These are phyloP conservation scores for Calocybe indica DNA, from an alignment of 768 basidiomycete genomes.

Conservation along the genomic window DNA sequence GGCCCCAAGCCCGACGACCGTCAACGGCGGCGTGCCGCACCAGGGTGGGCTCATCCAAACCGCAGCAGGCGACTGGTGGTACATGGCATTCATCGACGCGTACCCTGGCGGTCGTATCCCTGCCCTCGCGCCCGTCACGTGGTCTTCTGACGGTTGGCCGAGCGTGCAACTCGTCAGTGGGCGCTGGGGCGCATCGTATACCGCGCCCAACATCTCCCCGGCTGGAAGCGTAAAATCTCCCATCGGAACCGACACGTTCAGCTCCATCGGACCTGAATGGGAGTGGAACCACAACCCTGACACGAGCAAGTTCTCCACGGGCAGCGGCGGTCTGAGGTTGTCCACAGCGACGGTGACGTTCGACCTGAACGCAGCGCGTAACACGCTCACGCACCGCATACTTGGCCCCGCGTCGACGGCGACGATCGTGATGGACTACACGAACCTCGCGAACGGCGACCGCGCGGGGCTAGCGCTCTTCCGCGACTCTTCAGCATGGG, in stretches of 20 bases:
- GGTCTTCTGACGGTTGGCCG: constrained; percentile 14
- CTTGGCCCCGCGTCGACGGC: constrained; percentile 11
- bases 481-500: constrained; percentile 10
- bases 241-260: constrained; percentile 12
- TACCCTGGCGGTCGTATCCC: constrained; percentile 14
- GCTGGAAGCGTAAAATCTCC: constrained; percentile 6
- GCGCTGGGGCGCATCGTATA: constrained; percentile 9
- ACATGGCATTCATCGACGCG: constrained; percentile 11
- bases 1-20: constrained; percentile 1
- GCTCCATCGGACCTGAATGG: constrained; percentile 9
- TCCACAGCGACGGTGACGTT: constrained; percentile 12
- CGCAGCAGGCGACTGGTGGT: constrained; percentile 8
- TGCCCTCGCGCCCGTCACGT: constrained; percentile 11
- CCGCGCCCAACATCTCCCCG: constrained; percentile 6
- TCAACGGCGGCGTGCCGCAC: constrained; percentile 6
- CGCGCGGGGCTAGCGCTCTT: constrained; percentile 14
- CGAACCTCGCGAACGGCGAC: constrained; percentile 11
- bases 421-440: constrained; percentile 10
- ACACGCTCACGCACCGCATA: constrained; percentile 12
- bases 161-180: constrained; percentile 9
- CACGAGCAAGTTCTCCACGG: constrained; percentile 9
- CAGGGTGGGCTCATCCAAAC: constrained; percentile 12
- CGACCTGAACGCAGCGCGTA: constrained; percentile 12
- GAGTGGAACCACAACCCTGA: constrained; percentile 17
- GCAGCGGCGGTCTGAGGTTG: constrained; percentile 10